Percentiles rank a stretch among this genome's conserved stretches.
phyloP scores from a whole-genome alignment of 345 rosid genomes.

The Chamaenerion angustifolium region DNA sequence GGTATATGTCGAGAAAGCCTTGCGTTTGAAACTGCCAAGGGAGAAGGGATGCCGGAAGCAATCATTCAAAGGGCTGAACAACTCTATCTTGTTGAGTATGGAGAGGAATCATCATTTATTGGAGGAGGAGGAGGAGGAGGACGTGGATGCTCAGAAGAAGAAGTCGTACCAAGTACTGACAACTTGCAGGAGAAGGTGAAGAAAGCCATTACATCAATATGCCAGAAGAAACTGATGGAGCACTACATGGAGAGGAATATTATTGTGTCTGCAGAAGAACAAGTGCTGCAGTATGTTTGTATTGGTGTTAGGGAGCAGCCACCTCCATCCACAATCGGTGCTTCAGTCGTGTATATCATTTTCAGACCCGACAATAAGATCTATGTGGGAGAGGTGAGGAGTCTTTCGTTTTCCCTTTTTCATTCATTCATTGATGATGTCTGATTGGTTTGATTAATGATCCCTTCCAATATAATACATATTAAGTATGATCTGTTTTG shows the following conservation, averaged over 20 bases:
- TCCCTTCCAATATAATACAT: background rate
- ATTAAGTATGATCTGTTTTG: background rate
- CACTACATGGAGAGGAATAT: constrained; percentile 22
- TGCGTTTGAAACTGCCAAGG: constrained; percentile 95
- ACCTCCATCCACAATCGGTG: constrained; percentile 81
- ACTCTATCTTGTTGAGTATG: constrained; percentile 31
- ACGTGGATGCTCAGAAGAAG: too few relatives aligned
- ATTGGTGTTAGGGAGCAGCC: constrained; percentile 76
- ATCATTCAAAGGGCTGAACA: constrained; percentile 76
- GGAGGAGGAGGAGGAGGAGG: too few relatives aligned
- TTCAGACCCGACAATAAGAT: constrained; percentile 55
- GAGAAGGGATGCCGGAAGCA: constrained; percentile 70
- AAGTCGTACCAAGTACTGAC: too few relatives aligned
- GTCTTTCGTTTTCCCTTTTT: background rate
- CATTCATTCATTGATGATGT: too few relatives aligned
- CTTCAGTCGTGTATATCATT: constrained; percentile 87
- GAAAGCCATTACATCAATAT: constrained; percentile 27
- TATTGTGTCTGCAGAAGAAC: constrained; percentile 10
- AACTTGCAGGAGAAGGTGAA: constrained; percentile 25
- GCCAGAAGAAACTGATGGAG: constrained; percentile 43
- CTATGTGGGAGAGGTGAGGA: constrained; percentile 76
- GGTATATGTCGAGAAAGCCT: constrained; percentile 94
- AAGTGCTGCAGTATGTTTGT: constrained; percentile 28
- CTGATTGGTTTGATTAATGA: too few relatives aligned
- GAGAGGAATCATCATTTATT: constrained; percentile 11